Evolutionary conservation across 371 early-diverging fungal genomes (phyloP).

Genomic region (Zancudomyces culisetae): DNA sequence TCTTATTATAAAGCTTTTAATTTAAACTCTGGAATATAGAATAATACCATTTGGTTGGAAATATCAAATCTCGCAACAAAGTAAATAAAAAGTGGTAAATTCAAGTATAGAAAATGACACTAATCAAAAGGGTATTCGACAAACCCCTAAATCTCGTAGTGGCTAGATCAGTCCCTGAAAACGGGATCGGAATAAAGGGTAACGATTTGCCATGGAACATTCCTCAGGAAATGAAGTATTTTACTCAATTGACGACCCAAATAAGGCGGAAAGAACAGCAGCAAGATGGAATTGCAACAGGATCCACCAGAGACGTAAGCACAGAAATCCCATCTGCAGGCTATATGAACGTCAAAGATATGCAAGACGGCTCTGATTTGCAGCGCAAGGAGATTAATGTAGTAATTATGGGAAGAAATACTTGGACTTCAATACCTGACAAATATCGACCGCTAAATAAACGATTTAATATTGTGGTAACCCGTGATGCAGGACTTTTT

Average conservation of each 20-base stretch:
- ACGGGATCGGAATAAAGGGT: slow-evolving; percentile 57
- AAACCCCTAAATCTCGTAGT: slow-evolving; percentile 29
- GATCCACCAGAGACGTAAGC: slow-evolving; percentile 12
- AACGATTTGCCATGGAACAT: slow-evolving; percentile 64
- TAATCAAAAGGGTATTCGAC: neutral
- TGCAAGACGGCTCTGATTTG: neutral
- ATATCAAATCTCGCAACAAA: too few relatives aligned
- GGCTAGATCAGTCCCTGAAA: slow-evolving; percentile 49
- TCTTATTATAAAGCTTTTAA: too few relatives aligned
- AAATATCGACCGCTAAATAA: slow-evolving; percentile 48
- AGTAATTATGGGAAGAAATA: slow-evolving; percentile 72
- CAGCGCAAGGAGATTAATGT: slow-evolving; percentile 30
- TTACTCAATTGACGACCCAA: slow-evolving; percentile 49
- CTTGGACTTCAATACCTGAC: slow-evolving; percentile 74
- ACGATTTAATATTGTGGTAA: slow-evolving; percentile 66
- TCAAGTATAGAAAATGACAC: too few relatives aligned
- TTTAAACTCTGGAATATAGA: too few relatives aligned
- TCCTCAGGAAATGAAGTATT: slow-evolving; percentile 66
- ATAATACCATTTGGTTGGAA: too few relatives aligned
- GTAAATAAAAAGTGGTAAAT: too few relatives aligned
- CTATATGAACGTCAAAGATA: neutral
- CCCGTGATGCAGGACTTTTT: slow-evolving; percentile 23
- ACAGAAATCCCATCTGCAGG: neutral
- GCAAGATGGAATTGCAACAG: too few relatives aligned
- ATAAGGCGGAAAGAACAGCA: too few relatives aligned